Percentiles rank a stretch among this genome's conserved stretches.
Evolutionary conservation across 2,329 filamentous ascomycete species (phyloP).

Genomic region (Xylaria hypoxylon): DNA sequence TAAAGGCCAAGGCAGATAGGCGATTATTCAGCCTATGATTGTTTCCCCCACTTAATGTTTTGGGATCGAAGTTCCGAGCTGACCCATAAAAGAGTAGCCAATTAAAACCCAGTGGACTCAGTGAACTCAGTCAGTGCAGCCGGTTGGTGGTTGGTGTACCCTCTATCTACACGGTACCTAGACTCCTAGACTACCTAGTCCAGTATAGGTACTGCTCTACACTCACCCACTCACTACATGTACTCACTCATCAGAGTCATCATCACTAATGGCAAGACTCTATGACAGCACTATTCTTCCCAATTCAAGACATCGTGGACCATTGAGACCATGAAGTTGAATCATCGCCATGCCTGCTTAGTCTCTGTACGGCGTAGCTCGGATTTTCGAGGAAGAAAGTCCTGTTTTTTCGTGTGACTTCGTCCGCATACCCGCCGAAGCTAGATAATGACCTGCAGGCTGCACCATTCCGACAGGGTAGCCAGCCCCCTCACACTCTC

Average conservation of each 20-base stretch:
- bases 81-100: background rate
- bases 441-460: conserved; percentile 47
- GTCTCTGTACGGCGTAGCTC: conserved; percentile 21
- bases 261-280: background rate
- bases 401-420: conserved; percentile 40
- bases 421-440: conserved; percentile 49
- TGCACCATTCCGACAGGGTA: conserved; percentile 41
- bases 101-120: background rate
- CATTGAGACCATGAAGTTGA: conserved; percentile 15
- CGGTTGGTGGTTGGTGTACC: background rate
- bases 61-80: background rate
- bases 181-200: too few species aligned
- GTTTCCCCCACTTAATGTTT: background rate
- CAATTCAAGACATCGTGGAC: conserved; percentile 6
- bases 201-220: too few species aligned
- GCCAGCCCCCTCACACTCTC: conserved; percentile 34
- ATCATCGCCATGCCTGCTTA: conserved; percentile 5
- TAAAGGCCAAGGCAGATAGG: conserved; percentile 12
- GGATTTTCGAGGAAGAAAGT: conserved; percentile 7
- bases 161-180: too few species aligned
- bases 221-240: too few species aligned
- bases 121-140: too few species aligned
- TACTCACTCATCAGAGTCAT: too few species aligned
- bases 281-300: background rate
- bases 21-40: conserved; percentile 29